phyloP scores from a whole-genome alignment of 257 asterid species.

The Solanum pinnatisectum region DNA sequence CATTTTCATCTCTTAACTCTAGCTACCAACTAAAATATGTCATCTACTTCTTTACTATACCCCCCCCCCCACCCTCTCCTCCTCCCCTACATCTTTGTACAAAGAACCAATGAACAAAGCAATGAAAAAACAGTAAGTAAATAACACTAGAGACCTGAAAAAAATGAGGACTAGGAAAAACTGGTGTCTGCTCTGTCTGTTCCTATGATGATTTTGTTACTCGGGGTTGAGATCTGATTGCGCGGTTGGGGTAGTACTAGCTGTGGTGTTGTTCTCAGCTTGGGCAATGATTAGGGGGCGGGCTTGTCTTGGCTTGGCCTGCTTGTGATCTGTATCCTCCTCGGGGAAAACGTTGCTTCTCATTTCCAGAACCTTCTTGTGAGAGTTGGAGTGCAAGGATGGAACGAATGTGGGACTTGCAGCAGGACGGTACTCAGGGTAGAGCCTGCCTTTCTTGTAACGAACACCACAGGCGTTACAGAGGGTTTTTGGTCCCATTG shows the following conservation, averaged over 20 bases:
- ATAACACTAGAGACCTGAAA: not conserved
- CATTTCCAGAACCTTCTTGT: not conserved
- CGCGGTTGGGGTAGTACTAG: not conserved
- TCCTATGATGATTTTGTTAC: not conserved
- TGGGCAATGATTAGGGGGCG: not conserved
- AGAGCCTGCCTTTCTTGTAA: slow-evolving; percentile 46
- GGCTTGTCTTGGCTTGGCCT: not conserved
- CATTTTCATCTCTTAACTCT: not conserved
- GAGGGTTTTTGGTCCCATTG: slow-evolving; percentile 51
- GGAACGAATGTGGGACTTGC: slow-evolving; percentile 54
- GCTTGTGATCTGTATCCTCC: not conserved
- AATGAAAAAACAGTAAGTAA: slow-evolving; percentile 2
- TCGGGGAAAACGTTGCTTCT: not conserved
- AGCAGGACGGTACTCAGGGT: slow-evolving; percentile 53
- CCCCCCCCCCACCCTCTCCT: not conserved
- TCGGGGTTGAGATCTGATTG: not conserved
- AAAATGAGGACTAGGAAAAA: not conserved
- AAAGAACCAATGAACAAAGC: slow-evolving; percentile 36
- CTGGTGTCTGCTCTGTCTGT: not conserved
- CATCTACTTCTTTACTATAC: slow-evolving; percentile 14
- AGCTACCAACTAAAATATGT: slow-evolving; percentile 15
- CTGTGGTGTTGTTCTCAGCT: not conserved
- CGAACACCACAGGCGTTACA: slow-evolving; percentile 63
- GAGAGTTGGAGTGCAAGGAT: slow-evolving; percentile 31
- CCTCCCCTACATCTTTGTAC: slow-evolving; percentile 9